phyloP scores from a whole-genome alignment of 139 green algal species.

The Asterochloris sp. region DNA sequence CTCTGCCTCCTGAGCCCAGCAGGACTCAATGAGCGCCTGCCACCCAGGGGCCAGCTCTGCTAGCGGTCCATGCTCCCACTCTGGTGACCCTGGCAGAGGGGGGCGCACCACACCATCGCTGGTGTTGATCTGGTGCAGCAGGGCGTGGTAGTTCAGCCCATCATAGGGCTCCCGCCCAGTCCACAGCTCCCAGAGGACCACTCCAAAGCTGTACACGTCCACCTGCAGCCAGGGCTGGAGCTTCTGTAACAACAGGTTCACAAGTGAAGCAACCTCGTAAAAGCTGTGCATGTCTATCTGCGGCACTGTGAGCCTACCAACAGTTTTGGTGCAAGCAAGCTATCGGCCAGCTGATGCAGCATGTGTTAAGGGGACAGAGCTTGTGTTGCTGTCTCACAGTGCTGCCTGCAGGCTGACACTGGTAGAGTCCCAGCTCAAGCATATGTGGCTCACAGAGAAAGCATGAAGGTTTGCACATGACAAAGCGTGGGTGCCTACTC shows the following conservation, averaged over 20 bases:
- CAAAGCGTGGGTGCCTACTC: no score
- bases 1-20: constrained; percentile 44
- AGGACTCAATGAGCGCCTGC: constrained; percentile 48
- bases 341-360: not conserved
- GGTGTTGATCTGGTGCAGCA: constrained; percentile 68
- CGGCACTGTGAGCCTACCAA: no score
- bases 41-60: constrained; percentile 57
- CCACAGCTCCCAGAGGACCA: constrained; percentile 79
- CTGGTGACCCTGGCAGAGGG: constrained; percentile 45
- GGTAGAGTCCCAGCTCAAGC: no score
- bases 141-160: constrained; percentile 75
- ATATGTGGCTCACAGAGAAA: no score
- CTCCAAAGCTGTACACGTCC: constrained; percentile 67
- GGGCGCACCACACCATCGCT: constrained; percentile 42
- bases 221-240: constrained; percentile 21
- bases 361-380: not conserved
- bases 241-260: no score
- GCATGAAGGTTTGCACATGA: no score
- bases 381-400: no score
- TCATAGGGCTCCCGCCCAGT: constrained; percentile 65
- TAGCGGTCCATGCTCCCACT: constrained; percentile 49
- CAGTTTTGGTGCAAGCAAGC: not conserved
- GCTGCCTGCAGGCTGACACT: no score
- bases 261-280: no score
- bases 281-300: no score